Evolutionary conservation across 305 asterid genomes (phyloP).

Genomic region (Fraxinus baroniana): DNA sequence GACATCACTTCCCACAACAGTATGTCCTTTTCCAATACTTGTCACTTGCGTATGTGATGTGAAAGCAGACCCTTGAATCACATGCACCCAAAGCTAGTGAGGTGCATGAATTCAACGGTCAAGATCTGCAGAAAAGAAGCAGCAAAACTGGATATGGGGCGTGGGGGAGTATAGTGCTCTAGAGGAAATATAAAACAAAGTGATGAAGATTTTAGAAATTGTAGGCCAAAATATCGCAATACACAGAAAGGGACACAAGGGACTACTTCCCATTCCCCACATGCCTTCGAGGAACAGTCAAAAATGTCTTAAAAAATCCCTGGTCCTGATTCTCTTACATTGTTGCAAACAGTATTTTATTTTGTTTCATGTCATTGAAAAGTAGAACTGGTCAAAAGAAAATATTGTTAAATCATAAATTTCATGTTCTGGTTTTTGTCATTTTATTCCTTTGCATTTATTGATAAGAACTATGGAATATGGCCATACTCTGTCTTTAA

Average conservation of each 20-base stretch:
- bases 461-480: not conserved
- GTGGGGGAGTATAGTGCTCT: not conserved
- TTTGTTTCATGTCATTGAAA: not conserved
- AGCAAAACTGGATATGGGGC: not conserved
- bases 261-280: conserved; percentile 12
- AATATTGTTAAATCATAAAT: not conserved
- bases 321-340: not conserved
- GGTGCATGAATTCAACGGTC: conserved; percentile 15
- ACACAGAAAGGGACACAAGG: not conserved
- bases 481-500: not conserved
- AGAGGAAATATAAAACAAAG: not conserved
- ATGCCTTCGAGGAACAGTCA: not conserved
- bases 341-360: not conserved
- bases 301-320: not conserved
- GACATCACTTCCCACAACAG: not conserved
- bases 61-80: not conserved
- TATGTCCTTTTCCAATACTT: not conserved
- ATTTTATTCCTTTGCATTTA: conserved; percentile 4
- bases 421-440: conserved; percentile 2
- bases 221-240: not conserved
- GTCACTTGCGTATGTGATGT: not conserved
- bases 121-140: not conserved
- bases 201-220: not conserved
- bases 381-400: not conserved
- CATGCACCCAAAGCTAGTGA: conserved; percentile 12